Base-by-base conservation (phyloP, 2,329 filamentous ascomycete genomes). In the Penicillium sp. region DNA sequence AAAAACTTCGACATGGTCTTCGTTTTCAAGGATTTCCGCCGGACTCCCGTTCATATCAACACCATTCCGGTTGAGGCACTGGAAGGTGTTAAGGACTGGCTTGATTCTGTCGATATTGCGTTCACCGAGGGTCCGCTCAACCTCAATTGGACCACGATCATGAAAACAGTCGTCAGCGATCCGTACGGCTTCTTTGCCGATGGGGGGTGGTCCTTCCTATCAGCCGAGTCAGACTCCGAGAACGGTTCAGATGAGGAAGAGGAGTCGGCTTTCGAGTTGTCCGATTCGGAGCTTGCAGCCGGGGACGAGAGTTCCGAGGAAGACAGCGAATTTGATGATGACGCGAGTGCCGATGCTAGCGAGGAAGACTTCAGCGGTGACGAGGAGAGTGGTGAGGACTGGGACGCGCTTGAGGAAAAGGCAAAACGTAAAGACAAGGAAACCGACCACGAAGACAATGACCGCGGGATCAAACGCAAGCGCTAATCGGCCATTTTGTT, bases 1-100 rank as follows among this genome's bases (percentile, higher is more conserved):
- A 97, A 97, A 82, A 99, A 99, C 76, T 99, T 99, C 74, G 94
- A 99, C 76, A 87, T 99, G 75, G 94, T 99, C 21, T 92, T 97
- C 70, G 90, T 99, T 38, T 97, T 96, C 82, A 97, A 97, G 71
- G 94, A 99, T 78, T 97, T 96, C 76, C 86, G 89, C 53, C 86
- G 92, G n/a, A 77, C 91, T 3, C 93, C 93, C 1, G 89, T 89
- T 55, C 94, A 99, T 75, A 89, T 99, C 81, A 99, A 99, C 78
- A 99, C 94, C 7, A 97, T 99, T 62, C 95, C 94, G 0, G 91
- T 99, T 25, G 94, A 99, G 72, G 91, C 89, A 3, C 82, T 99
- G 4, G 94, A 99, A 66, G 88, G 91, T 53, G 93, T 99, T 65
- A 97, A 97, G 76, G 95, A 99, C 71, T 99, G 94, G 87, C 84